A percentile compares a stretch with the other conserved stretches of the same genome.
Conservation (phyloP, 2,329 filamentous ascomycete genomes). For the Colletotrichum graminicola region DNA sequence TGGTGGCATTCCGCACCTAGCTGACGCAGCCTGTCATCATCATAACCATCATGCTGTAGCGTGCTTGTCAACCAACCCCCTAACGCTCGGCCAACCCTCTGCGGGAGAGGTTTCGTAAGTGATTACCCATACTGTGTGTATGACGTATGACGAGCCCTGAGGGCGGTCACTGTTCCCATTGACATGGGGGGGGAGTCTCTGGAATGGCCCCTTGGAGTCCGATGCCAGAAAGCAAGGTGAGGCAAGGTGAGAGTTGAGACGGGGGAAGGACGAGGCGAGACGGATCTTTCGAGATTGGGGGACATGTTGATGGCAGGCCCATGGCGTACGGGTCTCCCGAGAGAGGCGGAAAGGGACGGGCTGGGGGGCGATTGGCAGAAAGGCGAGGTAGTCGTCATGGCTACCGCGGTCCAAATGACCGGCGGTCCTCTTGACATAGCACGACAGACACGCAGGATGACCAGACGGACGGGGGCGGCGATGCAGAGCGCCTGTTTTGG, state of each 20-base stretch:
- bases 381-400: constrained; percentile 27
- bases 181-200: not conserved
- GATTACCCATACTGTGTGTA: not conserved
- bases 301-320: no score
- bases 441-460: constrained; percentile 11
- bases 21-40: constrained; percentile 11
- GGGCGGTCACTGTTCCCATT: not conserved
- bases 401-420: constrained; percentile 1
- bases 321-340: no score
- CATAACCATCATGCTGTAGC: not conserved
- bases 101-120: not conserved
- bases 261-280: constrained; percentile 1
- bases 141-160: constrained; percentile 17
- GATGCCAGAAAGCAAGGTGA: constrained; percentile 2
- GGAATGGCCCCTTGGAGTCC: not conserved
- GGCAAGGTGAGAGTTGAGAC: constrained; percentile 2
- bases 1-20: not conserved
- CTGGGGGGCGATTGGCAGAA: constrained; percentile 5
- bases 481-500: constrained; percentile 21
- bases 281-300: not conserved
- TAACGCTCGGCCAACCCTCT: not conserved
- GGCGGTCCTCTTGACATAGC: not conserved
- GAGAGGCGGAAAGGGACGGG: not conserved
- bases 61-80: not conserved
- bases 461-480: not conserved